These are phyloP conservation scores for Dryadomyces quercus-mongolicae DNA, from an alignment of 2,329 filamentous ascomycete species.

Conservation along the genomic window DNA sequence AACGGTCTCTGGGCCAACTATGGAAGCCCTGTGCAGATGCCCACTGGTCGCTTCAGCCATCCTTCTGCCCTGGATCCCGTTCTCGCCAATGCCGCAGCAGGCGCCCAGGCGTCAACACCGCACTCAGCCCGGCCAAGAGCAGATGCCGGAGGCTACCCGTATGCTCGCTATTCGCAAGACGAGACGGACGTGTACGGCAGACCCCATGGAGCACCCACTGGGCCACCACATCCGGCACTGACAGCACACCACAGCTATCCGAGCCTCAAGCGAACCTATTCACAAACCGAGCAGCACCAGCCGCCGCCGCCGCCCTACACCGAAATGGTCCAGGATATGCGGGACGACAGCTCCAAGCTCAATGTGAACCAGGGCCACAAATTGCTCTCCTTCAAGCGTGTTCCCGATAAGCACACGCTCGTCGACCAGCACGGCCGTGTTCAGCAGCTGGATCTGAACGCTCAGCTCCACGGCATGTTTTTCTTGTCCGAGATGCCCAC, in stretches of 20 bases:
- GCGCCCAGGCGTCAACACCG: slow-evolving; percentile 23
- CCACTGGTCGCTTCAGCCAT: slow-evolving; percentile 37
- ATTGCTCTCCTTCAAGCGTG: slow-evolving; percentile 43
- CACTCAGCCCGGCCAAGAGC: slow-evolving; percentile 38
- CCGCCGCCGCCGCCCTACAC: slow-evolving; percentile 31
- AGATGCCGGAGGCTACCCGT: slow-evolving; percentile 35
- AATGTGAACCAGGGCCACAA: slow-evolving; percentile 50
- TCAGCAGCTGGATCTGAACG: slow-evolving; percentile 50
- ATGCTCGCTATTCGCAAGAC: slow-evolving; percentile 42
- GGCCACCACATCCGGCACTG: slow-evolving; percentile 25
- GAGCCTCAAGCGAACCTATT: slow-evolving; percentile 45
- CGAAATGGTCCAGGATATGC: slow-evolving; percentile 48
- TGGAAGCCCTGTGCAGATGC: slow-evolving; percentile 39
- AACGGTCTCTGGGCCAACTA: slow-evolving; percentile 48
- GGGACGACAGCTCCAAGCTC: slow-evolving; percentile 45
- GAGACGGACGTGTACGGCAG: slow-evolving; percentile 42
- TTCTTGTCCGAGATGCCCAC: slow-evolving; percentile 72
- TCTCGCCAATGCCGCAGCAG: slow-evolving; percentile 22
- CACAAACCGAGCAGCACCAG: slow-evolving; percentile 33
- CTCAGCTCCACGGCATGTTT: slow-evolving; percentile 81
- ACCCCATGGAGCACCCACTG: slow-evolving; percentile 17
- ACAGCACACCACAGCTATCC: slow-evolving; percentile 39
- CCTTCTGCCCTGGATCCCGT: slow-evolving; percentile 32
- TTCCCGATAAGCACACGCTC: slow-evolving; percentile 47
- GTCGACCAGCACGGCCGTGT: slow-evolving; percentile 47